Percentiles rank a stretch among this genome's conserved stretches.
These are phyloP conservation scores for Mycena galopus DNA, from an alignment of 768 basidiomycete species.

Conservation along the genomic window DNA sequence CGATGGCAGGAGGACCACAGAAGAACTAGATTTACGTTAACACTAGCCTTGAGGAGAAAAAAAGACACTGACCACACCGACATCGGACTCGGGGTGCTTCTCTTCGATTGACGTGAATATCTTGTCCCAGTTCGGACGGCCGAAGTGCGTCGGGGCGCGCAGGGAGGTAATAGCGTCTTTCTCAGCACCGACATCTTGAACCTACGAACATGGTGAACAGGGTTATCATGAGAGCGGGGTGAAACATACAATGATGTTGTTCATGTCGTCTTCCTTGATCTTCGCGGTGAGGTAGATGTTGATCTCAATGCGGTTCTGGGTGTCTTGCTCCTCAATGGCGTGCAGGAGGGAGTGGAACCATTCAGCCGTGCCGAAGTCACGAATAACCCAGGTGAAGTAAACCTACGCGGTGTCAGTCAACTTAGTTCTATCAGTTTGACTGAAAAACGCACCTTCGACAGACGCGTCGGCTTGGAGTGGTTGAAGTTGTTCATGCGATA, in stretches of 20 bases:
- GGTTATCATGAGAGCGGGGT: neutral
- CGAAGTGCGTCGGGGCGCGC: conserved; percentile 93
- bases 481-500: conserved; percentile 95
- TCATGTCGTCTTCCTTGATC: conserved; percentile 95
- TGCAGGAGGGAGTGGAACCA: conserved; percentile 96
- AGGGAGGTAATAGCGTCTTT: conserved; percentile 92
- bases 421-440: neutral
- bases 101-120: conserved; percentile 81
- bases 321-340: conserved; percentile 95
- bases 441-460: conserved; percentile 74
- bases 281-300: conserved; percentile 94
- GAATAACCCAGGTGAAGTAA: conserved; percentile 96
- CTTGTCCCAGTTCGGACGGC: conserved; percentile 89
- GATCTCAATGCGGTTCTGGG: conserved; percentile 89
- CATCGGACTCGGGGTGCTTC: conserved; percentile 91
- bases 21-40: conserved; percentile 54
- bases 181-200: conserved; percentile 93
- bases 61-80: conserved; percentile 77
- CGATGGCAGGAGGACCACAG: conserved; percentile 72
- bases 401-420: conserved; percentile 52
- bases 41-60: neutral
- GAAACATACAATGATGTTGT: conserved; percentile 84
- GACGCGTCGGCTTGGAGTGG: conserved; percentile 79
- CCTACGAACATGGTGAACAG: conserved; percentile 49
- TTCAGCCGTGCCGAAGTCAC: conserved; percentile 90